phyloP scores from a whole-genome alignment of 257 asterid genomes.

The Solanum acaule region DNA sequence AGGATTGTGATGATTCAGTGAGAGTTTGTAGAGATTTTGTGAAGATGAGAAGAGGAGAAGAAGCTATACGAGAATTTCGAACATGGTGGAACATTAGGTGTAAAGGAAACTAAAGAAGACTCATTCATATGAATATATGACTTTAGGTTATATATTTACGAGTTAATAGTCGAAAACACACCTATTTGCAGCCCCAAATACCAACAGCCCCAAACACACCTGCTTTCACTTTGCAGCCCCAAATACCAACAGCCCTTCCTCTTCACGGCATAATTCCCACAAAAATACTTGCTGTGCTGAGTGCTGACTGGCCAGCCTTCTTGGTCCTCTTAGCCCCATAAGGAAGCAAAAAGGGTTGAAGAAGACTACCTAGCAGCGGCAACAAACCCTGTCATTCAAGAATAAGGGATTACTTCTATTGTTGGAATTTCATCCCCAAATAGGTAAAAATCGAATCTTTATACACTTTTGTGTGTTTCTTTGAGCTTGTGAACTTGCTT shows the following conservation, averaged over 20 bases:
- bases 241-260: not conserved
- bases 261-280: not conserved
- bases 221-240: not conserved
- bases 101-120: not conserved
- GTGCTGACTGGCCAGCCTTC: not conserved
- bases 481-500: not conserved
- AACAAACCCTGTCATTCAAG: not conserved
- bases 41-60: not conserved
- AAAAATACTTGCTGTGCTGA: not conserved
- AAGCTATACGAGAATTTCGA: constrained; percentile 10
- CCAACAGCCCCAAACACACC: not conserved
- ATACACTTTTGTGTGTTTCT: not conserved
- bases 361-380: not conserved
- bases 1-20: constrained; percentile 3
- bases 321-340: not conserved
- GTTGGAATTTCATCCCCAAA: not conserved
- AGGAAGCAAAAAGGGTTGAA: not conserved
- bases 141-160: not conserved
- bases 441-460: not conserved
- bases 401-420: not conserved
- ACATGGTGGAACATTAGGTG: constrained; percentile 29
- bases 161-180: not conserved
- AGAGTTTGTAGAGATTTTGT: not conserved
- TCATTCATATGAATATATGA: not conserved
- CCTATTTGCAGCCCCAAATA: not conserved